Evolutionary conservation across 1,139 yeast genomes (phyloP), one percentile per base, ranked within the genome.

Genomic region (Debaryomycetaceae sp.): DNA sequence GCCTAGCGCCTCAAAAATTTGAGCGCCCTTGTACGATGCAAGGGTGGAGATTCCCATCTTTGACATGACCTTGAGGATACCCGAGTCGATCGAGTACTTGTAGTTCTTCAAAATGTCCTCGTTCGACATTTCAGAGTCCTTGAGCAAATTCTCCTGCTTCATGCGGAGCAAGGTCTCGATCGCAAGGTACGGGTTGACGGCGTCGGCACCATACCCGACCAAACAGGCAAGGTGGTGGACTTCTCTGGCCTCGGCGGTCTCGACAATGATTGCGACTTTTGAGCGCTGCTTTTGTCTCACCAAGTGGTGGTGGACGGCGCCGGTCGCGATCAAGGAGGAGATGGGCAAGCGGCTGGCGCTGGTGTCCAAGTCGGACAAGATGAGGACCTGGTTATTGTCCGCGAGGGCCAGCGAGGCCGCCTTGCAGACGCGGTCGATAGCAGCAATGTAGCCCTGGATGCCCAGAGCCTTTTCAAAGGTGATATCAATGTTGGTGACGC

Each of bases 31-130:
- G 62, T 90, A 90, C 15, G 95, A 83, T 15, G 96, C 95, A 53
- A 90, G 68, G 22, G 98, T 90, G 23, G 97, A 87, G 45, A 90
- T 90, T 68, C 98, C 98, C 97, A 90, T 90, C 68, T 90, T 90
- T 27, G 96, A 83, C 98, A 90, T 90, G 37, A 90, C 96, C 63
- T 90, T 90, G 49, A 85, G 65, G 41, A 90, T 79, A 58, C 97
- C 97, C 34, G 86, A 78, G 51, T 87, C 94, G 37, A 82, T 67
- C 13, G 96, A 77, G 40, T 72, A 64, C 53, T 78, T 80, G 62
- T 83, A 90, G 63, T 90, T 87, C 31, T 63, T 64, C 38, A 87
- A 56, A 37, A 86, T 68, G 40, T 69, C 53, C 22, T 69, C 72
- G 37, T 76, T 76, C 23, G 76, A 51, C 33, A 81, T 53, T 13